These are phyloP conservation scores for Pythium brachiatum DNA, from an alignment of 352 stramenopile species.

Conservation along the genomic window DNA sequence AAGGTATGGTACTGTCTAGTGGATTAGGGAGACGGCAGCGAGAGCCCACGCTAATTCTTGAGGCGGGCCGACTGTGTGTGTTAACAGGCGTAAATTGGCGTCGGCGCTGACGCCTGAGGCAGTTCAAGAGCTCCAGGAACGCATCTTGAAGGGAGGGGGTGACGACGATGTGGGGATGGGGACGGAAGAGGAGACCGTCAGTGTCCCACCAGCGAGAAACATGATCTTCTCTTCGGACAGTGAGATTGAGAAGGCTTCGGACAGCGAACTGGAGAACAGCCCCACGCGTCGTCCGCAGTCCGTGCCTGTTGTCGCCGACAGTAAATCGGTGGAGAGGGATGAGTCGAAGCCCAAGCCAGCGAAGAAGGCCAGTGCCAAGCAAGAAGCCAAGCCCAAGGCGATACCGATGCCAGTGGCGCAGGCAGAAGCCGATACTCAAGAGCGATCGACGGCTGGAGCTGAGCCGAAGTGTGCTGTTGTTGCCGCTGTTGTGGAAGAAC, in stretches of 20 bases:
- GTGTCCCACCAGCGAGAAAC: neutral
- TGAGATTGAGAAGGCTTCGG: constrained; percentile 16
- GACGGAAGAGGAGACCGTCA: neutral
- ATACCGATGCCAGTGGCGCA: neutral
- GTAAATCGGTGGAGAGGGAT: neutral
- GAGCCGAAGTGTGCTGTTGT: neutral
- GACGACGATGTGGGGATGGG: neutral
- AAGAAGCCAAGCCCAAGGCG: neutral
- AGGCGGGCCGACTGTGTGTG: neutral
- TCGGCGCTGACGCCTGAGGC: constrained; percentile 14
- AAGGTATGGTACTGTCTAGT: neutral
- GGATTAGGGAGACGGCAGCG: neutral
- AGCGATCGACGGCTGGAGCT: too few relatives aligned
- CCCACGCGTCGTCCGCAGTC: neutral
- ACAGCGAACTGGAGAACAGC: constrained; percentile 10
- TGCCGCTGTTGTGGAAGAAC: neutral
- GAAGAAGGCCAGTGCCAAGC: constrained; percentile 4
- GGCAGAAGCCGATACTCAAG: neutral
- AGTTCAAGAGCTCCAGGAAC: constrained; percentile 10
- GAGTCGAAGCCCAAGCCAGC: neutral
- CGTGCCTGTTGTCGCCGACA: neutral
- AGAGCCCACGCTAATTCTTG: neutral
- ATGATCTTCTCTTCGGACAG: constrained; percentile 21
- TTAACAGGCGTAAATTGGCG: constrained; percentile 9
- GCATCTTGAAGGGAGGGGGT: constrained; percentile 13